Base-by-base conservation (phyloP, 139 green algal species). In the Pleodorina starrii region DNA sequence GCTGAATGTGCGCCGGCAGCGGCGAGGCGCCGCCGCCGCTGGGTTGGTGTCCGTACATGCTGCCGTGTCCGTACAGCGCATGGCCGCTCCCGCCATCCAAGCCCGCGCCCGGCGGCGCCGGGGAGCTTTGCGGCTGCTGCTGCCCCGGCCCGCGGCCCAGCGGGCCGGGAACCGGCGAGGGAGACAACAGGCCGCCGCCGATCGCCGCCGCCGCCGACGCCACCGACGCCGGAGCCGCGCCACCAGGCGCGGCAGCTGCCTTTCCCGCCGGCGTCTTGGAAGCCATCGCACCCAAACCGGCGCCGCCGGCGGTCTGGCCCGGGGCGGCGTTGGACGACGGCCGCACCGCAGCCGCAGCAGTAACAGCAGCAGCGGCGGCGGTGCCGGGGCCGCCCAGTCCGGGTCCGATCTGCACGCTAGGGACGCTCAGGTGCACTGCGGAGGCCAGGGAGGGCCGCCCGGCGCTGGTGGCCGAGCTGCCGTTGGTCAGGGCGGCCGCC, bases 1-100 rank as follows among this genome's bases (percentile, higher is more conserved):
- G 72, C 17, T 46, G 36, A 51, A 85, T 38, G 78, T 85, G 78
- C 54, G 51, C 4, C 36, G 78, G 78, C 51, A 85, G 27, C 72
- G 72, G 72, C 38, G 72, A 27, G 25, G 1, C 17, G 69, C 7
- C n/a, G 9, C 69, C 11, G 36, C 69, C 4, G 14, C 16, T 11
- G 25, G 69, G n/a, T n/a, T n/a, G n/a, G n/a, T n/a, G n/a, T n/a
- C n/a, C n/a, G n/a, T n/a, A n/a, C n/a, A n/a, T n/a, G n/a, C n/a
- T n/a, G n/a, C n/a, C n/a, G n/a, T n/a, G n/a, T 17, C 36, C 66
- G 75, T 83, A 83, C 32, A 44, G 66, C 44, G 66, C 29, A 44
- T 83, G 75, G 27, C 74, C 74, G 10, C 36, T 36, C 9, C 40
- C 38, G 38, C 71, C 71, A 19, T 38, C 71, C 19, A 2, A 9